phyloP scores from a whole-genome alignment of 768 basidiomycete genomes.

The Pulveroboletus sp. region DNA sequence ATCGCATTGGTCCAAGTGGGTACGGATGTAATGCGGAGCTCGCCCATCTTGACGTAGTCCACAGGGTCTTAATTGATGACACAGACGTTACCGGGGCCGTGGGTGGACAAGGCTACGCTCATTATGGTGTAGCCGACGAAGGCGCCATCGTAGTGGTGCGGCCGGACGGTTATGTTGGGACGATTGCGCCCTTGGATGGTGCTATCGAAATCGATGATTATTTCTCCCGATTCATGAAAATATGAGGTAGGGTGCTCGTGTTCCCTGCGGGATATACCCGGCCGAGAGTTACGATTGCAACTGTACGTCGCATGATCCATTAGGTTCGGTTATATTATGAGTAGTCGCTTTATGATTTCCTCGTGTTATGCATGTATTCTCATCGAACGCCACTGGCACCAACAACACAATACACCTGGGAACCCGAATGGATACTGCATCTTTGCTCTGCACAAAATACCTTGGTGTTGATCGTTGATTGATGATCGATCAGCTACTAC shows the following conservation, averaged over 20 bases:
- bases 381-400: too few species aligned
- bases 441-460: too few species aligned
- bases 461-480: too few species aligned
- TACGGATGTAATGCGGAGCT: background rate
- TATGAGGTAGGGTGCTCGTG: background rate
- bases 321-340: too few species aligned
- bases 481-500: too few species aligned
- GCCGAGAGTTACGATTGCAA: too few species aligned
- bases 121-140: slow-evolving; percentile 42
- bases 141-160: slow-evolving; percentile 31
- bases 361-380: too few species aligned
- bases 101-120: slow-evolving; percentile 55
- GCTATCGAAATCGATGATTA: slow-evolving; percentile 40
- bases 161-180: slow-evolving; percentile 56
- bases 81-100: slow-evolving; percentile 38
- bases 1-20: slow-evolving; percentile 44
- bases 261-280: too few species aligned
- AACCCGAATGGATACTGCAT: too few species aligned
- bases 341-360: too few species aligned
- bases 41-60: background rate
- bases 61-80: slow-evolving; percentile 62
- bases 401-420: too few species aligned
- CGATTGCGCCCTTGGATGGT: slow-evolving; percentile 47
- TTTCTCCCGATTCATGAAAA: slow-evolving; percentile 43
- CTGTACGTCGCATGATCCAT: too few species aligned